Evolutionary conservation across 2,329 filamentous ascomycete genomes (phyloP).

Genomic region (Aspergillus intermedius): DNA sequence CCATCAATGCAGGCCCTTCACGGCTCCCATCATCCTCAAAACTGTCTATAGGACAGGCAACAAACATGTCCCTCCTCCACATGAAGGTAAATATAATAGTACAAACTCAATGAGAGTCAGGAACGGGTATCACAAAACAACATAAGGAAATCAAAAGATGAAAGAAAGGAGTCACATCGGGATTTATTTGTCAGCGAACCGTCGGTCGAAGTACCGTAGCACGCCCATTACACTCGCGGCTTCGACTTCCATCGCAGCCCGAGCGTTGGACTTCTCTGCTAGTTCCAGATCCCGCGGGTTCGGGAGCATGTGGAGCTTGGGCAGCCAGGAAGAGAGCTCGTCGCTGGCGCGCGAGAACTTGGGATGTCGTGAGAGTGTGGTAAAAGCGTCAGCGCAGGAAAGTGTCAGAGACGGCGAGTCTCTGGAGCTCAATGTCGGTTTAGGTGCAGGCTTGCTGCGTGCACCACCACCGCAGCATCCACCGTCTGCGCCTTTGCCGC

Average conservation of each 20-base stretch:
- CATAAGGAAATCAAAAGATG: conserved; percentile 3
- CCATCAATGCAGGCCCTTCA: neutral
- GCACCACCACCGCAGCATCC: conserved; percentile 54
- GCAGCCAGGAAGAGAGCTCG: conserved; percentile 69
- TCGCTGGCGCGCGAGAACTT: conserved; percentile 68
- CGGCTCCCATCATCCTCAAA: neutral
- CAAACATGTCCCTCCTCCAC: neutral
- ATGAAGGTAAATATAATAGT: conserved; percentile 9
- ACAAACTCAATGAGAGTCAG: conserved; percentile 20
- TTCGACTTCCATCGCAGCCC: conserved; percentile 67
- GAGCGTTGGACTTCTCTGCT: conserved; percentile 16
- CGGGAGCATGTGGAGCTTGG: conserved; percentile 58
- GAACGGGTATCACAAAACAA: conserved; percentile 21
- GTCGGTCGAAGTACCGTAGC: conserved; percentile 71
- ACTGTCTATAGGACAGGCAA: neutral
- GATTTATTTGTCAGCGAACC: conserved; percentile 49
- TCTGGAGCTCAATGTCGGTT: conserved; percentile 18
- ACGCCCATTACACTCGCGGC: conserved; percentile 80
- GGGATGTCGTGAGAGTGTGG: conserved; percentile 68
- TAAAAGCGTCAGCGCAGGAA: conserved; percentile 71
- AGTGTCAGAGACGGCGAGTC: conserved; percentile 49
- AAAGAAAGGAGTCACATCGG: neutral
- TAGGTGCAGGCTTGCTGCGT: conserved; percentile 14
- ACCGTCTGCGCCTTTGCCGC: conserved; percentile 52
- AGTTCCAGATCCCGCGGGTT: conserved; percentile 30